Base-by-base conservation (phyloP, 177 flowering plant genomes). In the Vitis hybrid region DNA sequence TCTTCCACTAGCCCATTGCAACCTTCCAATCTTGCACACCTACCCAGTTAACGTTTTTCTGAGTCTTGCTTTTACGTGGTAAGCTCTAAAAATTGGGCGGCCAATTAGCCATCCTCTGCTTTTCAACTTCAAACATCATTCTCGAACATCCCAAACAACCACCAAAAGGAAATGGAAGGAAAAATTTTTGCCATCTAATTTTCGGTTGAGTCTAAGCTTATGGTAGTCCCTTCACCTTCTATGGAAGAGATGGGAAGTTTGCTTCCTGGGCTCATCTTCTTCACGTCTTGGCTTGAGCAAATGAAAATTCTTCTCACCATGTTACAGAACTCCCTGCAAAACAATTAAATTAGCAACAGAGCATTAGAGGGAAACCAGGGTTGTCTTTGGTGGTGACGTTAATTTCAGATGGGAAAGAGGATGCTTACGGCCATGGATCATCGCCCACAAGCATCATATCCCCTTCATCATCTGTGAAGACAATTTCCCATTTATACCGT, bases 361-460 rank as follows among this genome's bases (percentile, higher is more conserved):
- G 3, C 2, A 31, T 4, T 8, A 57, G 1, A 10, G 5, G 50
- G 5, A 5, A 33, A 18, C 5, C n/a, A 53, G 19, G 7, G 3
- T 16, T 48, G 19, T 3, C 1, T 12, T 26, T 48, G n/a, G 18
- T 45, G 1, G 50, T 49, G 3, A 12, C 0, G 5, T 49, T 21
- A 50, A 64, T 9, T 22, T 60, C 5, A 18, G 6, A 11, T 60
- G 45, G 45, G 45, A 39, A 39, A 6, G 45, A 39, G 7, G 45
- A 63, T 53, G 81, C 87, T 88, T 84, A 95, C 99, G 14, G 81
- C 99, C 99, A 95, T 10, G 94, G 96, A 74, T 93, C 91, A 70
- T 95, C 99, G 1, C 97, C 98, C 53, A 93, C 80, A 19, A 89
- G 94, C 98, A 93, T 93, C 92, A 85, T 91, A 70, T 95, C 99